Conservation (phyloP, 805 yeast species). For the Candida hungchunana region DNA sequence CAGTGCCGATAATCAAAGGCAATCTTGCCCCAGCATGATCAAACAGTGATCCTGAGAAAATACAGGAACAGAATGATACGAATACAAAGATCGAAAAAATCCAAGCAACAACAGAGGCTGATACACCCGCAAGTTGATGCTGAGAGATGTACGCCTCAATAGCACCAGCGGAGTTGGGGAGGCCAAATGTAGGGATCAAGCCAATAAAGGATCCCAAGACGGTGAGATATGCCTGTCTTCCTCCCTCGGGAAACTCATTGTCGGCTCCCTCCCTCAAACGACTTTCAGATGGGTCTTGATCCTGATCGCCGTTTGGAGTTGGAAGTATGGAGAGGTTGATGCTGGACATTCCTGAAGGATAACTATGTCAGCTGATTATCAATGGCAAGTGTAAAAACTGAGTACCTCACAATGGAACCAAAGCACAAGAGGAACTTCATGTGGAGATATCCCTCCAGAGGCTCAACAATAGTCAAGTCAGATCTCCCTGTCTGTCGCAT, state of each 20-base stretch:
- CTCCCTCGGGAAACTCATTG: slow-evolving; percentile 48
- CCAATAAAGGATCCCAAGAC: slow-evolving; percentile 56
- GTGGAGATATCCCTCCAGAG: no score
- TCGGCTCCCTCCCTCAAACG: slow-evolving; percentile 1
- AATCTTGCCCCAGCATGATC: slow-evolving; percentile 40
- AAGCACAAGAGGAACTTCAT: no score
- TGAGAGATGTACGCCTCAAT: slow-evolving; percentile 52
- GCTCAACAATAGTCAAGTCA: no score
- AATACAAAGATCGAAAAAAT: slow-evolving; percentile 38
- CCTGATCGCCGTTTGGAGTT: background rate
- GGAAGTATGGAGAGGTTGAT: no score
- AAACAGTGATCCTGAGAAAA: slow-evolving; percentile 42
- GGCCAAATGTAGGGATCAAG: slow-evolving; percentile 47
- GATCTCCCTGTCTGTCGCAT: no score
- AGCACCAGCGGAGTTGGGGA: slow-evolving; percentile 55
- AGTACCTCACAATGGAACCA: no score
- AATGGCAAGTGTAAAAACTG: no score
- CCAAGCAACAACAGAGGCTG: slow-evolving; percentile 51
- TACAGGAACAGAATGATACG: slow-evolving; percentile 26
- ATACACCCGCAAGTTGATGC: slow-evolving; percentile 43
- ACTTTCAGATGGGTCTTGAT: background rate
- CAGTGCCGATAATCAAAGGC: slow-evolving; percentile 35
- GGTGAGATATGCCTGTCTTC: slow-evolving; percentile 45
- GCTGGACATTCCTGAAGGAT: no score
- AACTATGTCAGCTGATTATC: no score